A percentile compares a stretch with the other conserved stretches of the same genome.
phyloP scores from a whole-genome alignment of 192 early-diverging fungal genomes.

The Diversispora eburnea region DNA sequence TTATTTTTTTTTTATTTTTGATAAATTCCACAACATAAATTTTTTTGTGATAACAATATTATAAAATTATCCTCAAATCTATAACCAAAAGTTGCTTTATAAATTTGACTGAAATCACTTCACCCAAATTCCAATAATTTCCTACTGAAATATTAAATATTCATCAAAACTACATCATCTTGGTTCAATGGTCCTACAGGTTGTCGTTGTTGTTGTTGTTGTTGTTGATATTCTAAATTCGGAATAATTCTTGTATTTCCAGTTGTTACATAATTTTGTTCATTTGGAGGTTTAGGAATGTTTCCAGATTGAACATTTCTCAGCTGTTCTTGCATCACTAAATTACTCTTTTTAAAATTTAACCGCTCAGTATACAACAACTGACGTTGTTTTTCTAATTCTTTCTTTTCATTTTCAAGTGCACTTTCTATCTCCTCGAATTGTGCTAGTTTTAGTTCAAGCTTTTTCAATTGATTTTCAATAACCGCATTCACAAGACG shows the following conservation, averaged over 20 bases:
- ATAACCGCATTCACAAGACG: slow-evolving; percentile 76
- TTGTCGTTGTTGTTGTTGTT: slow-evolving; percentile 5
- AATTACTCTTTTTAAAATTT: slow-evolving; percentile 50
- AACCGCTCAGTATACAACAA: slow-evolving; percentile 59
- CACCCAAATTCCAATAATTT: no score
- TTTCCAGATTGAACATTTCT: not conserved
- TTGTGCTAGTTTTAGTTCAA: slow-evolving; percentile 90
- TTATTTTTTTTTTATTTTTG: no score
- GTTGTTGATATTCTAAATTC: slow-evolving; percentile 2
- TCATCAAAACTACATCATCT: slow-evolving; percentile 14
- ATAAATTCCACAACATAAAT: no score
- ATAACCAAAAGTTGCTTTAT: no score
- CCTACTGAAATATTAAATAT: not conserved
- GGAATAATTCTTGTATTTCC: slow-evolving; percentile 9
- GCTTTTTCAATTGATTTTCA: slow-evolving; percentile 82
- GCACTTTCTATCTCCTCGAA: slow-evolving; percentile 89
- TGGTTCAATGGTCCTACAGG: not conserved
- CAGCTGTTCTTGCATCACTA: slow-evolving; percentile 39
- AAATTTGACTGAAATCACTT: no score
- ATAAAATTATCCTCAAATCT: no score
- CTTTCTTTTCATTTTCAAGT: slow-evolving; percentile 82
- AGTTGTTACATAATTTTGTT: slow-evolving; percentile 11
- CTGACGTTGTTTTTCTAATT: slow-evolving; percentile 68
- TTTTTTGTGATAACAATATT: no score
- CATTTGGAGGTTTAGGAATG: not conserved